These are phyloP conservation scores for Leucocoprinus birnbaumii DNA, from an alignment of 768 basidiomycete species.

Conservation along the genomic window DNA sequence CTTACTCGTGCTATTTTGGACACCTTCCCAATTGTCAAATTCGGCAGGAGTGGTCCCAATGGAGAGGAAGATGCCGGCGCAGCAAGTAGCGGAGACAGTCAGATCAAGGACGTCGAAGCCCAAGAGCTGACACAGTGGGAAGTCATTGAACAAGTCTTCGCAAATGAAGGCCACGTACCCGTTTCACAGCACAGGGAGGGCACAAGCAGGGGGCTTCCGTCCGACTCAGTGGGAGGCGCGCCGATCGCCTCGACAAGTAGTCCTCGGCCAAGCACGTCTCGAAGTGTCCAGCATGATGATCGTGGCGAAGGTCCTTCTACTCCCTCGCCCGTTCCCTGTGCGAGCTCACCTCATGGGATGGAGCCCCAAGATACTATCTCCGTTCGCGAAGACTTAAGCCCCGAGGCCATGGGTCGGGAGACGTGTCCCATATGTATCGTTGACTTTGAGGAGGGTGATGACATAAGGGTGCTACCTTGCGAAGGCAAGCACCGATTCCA, in stretches of 20 bases:
- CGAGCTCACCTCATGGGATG: constrained; percentile 6
- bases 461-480: constrained; percentile 87
- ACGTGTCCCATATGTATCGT: constrained; percentile 95
- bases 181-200: not conserved
- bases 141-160: constrained; percentile 5
- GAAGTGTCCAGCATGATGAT: constrained; percentile 4
- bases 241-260: not conserved
- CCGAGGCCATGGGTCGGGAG: constrained; percentile 71
- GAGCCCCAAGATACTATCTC: constrained; percentile 8
- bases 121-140: constrained; percentile 21
- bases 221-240: not conserved
- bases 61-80: not conserved
- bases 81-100: not conserved
- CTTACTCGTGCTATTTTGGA: constrained; percentile 92
- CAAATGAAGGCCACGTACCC: not conserved
- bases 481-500: constrained; percentile 92
- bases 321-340: not conserved
- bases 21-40: constrained; percentile 94
- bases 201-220: not conserved
- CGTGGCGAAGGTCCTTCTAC: constrained; percentile 16
- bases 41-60: constrained; percentile 34
- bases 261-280: constrained; percentile 5
- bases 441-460: constrained; percentile 93
- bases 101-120: constrained; percentile 25
- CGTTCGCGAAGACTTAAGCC: constrained; percentile 41